Percentiles rank a stretch among this genome's conserved stretches.
phyloP scores from a whole-genome alignment of 2,329 filamentous ascomycete genomes.

The Decorospora gaudefroyi region DNA sequence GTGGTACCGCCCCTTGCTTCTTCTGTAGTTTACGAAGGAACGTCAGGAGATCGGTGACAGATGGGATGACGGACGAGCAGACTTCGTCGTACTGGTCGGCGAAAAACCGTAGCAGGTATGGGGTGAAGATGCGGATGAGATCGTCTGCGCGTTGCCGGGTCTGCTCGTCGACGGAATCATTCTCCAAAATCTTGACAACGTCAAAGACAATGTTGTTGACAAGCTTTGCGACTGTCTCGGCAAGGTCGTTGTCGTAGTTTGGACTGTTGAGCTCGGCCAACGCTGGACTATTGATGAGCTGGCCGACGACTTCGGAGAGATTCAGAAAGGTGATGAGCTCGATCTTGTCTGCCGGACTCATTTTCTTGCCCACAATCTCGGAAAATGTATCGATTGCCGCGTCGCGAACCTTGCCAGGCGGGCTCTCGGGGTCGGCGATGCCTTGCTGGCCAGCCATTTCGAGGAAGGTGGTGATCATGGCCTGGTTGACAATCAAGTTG shows the following conservation, averaged over 20 bases:
- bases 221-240: conserved; percentile 91
- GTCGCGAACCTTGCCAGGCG: conserved; percentile 76
- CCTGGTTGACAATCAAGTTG: conserved; percentile 78
- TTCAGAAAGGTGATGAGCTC: conserved; percentile 92
- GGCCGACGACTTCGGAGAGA: conserved; percentile 79
- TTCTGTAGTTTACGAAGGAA: conserved; percentile 82
- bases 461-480: conserved; percentile 82
- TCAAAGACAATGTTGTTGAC: conserved; percentile 89
- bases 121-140: conserved; percentile 80
- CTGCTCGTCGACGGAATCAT: conserved; percentile 63
- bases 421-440: conserved; percentile 62
- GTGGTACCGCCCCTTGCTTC: conserved; percentile 64
- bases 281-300: conserved; percentile 82
- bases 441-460: conserved; percentile 78
- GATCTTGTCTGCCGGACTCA: conserved; percentile 91
- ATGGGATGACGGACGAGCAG: conserved; percentile 92
- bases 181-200: conserved; percentile 83
- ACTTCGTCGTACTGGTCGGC: conserved; percentile 98
- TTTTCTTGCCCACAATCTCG: conserved; percentile 97
- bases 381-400: conserved; percentile 93
- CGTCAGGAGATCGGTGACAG: conserved; percentile 87
- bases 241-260: conserved; percentile 92
- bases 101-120: conserved; percentile 89
- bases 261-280: conserved; percentile 78
- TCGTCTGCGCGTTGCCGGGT: conserved; percentile 77